Conservation (phyloP, 163 green algal species). For the Chlamydomonas reinhardtii region DNA sequence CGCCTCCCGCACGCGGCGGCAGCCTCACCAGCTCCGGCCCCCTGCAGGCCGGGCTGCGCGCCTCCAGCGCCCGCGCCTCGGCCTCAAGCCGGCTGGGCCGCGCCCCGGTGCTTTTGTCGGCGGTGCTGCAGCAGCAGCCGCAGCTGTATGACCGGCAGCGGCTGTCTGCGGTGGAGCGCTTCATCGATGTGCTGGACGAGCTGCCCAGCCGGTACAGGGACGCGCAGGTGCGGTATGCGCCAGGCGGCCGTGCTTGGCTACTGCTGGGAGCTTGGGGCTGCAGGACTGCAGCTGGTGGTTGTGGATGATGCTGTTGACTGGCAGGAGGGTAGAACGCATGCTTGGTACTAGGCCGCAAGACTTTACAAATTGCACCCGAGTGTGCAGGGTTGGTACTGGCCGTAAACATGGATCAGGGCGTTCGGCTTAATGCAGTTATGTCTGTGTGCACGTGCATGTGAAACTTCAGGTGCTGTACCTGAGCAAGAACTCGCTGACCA, state of each 20-base stretch:
- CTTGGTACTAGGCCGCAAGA: too few relatives aligned
- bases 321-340: too few relatives aligned
- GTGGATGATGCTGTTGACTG: too few relatives aligned
- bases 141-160: slow-evolving; percentile 68
- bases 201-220: slow-evolving; percentile 62
- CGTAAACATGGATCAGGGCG: too few relatives aligned
- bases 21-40: neutral
- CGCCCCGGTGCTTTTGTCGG: slow-evolving; percentile 47
- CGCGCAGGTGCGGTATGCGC: slow-evolving; percentile 51
- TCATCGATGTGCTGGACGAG: slow-evolving; percentile 66
- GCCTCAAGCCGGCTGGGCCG: neutral
- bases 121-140: slow-evolving; percentile 57
- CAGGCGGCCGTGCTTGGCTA: too few relatives aligned
- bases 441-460: too few relatives aligned
- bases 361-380: too few relatives aligned
- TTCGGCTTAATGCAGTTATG: too few relatives aligned
- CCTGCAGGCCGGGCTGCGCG: neutral
- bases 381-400: too few relatives aligned
- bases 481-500: slow-evolving; percentile 75
- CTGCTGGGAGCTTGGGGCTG: too few relatives aligned
- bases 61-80: neutral
- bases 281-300: too few relatives aligned
- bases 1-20: neutral
- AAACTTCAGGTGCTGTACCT: slow-evolving; percentile 72
- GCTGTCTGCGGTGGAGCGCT: slow-evolving; percentile 67